These are phyloP conservation scores for Citrus inodora DNA, from an alignment of 345 rosid genomes.

Conservation along the genomic window DNA sequence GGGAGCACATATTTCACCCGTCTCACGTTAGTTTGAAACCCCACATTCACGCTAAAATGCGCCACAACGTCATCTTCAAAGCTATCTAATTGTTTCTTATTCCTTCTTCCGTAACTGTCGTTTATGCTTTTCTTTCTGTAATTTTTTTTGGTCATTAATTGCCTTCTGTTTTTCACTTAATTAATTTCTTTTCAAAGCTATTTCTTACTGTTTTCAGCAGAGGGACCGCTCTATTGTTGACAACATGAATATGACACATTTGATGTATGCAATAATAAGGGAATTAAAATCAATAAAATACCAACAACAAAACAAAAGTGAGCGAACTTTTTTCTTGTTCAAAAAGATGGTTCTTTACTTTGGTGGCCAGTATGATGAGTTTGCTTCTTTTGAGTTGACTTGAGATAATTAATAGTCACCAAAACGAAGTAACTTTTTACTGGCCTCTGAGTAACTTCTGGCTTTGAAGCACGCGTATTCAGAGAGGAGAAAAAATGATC, in stretches of 20 bases:
- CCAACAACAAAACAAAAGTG: constrained; percentile 19
- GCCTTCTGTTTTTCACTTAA: too few species aligned
- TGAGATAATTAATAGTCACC: neutral
- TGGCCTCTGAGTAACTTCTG: neutral
- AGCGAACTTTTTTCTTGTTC: constrained; percentile 10
- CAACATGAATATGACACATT: too few species aligned
- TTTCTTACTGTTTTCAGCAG: too few species aligned
- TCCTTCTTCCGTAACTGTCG: constrained; percentile 27
- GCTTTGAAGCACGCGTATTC: constrained; percentile 39
- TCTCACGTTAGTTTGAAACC: neutral
- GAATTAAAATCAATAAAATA: neutral
- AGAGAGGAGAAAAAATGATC: neutral
- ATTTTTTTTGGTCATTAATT: neutral
- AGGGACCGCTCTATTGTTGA: too few species aligned
- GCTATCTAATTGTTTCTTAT: constrained; percentile 1
- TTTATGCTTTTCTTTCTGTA: neutral
- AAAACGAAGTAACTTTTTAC: neutral
- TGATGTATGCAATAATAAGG: neutral
- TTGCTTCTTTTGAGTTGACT: constrained; percentile 19
- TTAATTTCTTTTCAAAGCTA: too few species aligned
- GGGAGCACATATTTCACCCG: neutral
- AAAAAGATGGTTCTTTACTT: neutral
- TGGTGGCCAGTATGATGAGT: neutral
- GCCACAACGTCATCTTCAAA: neutral
- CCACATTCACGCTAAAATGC: neutral